Conservation (phyloP, 768 basidiomycete genomes). For the Sistotremastrum niveocremeum region DNA sequence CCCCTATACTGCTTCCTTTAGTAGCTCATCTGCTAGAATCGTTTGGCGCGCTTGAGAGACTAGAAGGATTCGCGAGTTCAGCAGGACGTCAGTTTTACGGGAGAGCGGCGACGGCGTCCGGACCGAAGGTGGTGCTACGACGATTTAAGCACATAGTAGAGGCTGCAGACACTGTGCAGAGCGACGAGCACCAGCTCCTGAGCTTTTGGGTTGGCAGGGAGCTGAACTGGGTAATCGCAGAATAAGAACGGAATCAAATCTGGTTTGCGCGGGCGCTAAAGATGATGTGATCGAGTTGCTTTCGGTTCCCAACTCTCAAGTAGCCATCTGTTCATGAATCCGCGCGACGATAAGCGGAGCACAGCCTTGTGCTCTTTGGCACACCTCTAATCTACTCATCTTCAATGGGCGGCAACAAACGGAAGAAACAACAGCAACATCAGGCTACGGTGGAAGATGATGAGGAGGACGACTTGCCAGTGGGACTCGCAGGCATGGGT, state of each 20-base stretch:
- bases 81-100: slow-evolving; percentile 77
- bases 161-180: slow-evolving; percentile 33
- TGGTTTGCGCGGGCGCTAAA: neutral
- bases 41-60: slow-evolving; percentile 70
- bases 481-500: too few relatives aligned
- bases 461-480: too few relatives aligned
- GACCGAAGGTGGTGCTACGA: slow-evolving; percentile 29
- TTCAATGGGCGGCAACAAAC: neutral
- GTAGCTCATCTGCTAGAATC: slow-evolving; percentile 81
- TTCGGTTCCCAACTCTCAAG: neutral
- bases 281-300: neutral
- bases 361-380: neutral
- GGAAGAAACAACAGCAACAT: too few relatives aligned
- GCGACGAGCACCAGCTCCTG: slow-evolving; percentile 49
- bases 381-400: neutral
- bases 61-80: slow-evolving; percentile 66
- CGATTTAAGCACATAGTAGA: slow-evolving; percentile 27
- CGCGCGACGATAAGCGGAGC: neutral
- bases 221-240: slow-evolving; percentile 54
- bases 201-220: slow-evolving; percentile 74
- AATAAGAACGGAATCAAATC: neutral
- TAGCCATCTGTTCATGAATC: neutral
- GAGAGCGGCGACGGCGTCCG: slow-evolving; percentile 17
- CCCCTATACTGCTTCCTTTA: slow-evolving; percentile 80
- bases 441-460: too few relatives aligned